Evolutionary conservation across 2,329 filamentous ascomycete genomes (phyloP).

Genomic region (Eutypella sp.): DNA sequence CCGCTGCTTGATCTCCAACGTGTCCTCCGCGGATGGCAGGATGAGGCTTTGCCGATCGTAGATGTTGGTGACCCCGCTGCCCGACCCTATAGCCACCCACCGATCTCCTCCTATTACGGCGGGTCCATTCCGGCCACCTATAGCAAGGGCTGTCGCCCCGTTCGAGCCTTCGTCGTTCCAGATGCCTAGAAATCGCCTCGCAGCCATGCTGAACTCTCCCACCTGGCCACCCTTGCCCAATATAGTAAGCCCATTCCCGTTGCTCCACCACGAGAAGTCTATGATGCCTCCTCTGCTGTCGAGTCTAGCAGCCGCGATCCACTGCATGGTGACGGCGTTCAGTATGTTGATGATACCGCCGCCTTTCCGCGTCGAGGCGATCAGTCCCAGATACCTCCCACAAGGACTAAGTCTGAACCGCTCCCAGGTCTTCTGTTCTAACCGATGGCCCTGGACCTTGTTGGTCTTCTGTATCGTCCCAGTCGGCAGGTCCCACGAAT

Average conservation of each 20-base stretch:
- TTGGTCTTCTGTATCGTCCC: slow-evolving; percentile 80
- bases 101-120: slow-evolving; percentile 67
- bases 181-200: slow-evolving; percentile 65
- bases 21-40: slow-evolving; percentile 30
- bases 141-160: slow-evolving; percentile 73
- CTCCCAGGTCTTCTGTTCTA: slow-evolving; percentile 89
- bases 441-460: slow-evolving; percentile 66
- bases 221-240: slow-evolving; percentile 84
- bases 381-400: slow-evolving; percentile 78
- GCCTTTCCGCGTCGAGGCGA: slow-evolving; percentile 75
- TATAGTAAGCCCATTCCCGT: slow-evolving; percentile 75
- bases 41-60: slow-evolving; percentile 75
- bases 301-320: slow-evolving; percentile 76
- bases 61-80: slow-evolving; percentile 84
- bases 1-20: slow-evolving; percentile 53
- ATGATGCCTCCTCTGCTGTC: slow-evolving; percentile 79
- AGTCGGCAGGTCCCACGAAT: slow-evolving; percentile 83
- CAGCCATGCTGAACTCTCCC: slow-evolving; percentile 75
- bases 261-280: slow-evolving; percentile 90
- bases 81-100: slow-evolving; percentile 85
- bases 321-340: slow-evolving; percentile 75
- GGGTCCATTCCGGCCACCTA: slow-evolving; percentile 66
- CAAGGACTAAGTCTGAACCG: slow-evolving; percentile 82
- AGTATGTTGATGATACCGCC: slow-evolving; percentile 86
- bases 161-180: slow-evolving; percentile 91